These are phyloP conservation scores for Cinchona pubescens DNA, from an alignment of 257 asterid genomes.

Conservation along the genomic window DNA sequence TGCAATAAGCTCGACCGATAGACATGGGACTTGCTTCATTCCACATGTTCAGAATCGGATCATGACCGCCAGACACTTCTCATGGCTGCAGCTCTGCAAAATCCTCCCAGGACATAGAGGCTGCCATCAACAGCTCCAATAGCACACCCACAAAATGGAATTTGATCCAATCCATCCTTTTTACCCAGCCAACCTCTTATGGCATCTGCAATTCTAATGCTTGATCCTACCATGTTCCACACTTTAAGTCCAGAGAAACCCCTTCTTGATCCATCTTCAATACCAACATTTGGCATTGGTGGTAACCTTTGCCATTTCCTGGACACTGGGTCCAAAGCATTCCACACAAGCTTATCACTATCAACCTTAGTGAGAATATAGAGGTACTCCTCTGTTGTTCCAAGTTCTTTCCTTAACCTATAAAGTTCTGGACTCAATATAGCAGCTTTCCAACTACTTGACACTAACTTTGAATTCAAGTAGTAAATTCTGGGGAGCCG, in stretches of 20 bases:
- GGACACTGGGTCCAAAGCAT: constrained; percentile 74
- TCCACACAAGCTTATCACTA: constrained; percentile 65
- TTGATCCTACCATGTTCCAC: constrained; percentile 57
- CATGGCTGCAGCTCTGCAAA: constrained; percentile 57
- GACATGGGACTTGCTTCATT: constrained; percentile 69
- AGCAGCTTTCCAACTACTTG: constrained; percentile 71
- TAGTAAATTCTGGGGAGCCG: constrained; percentile 60
- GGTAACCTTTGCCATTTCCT: constrained; percentile 73
- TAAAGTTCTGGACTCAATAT: constrained; percentile 58
- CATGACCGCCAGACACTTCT: constrained; percentile 63
- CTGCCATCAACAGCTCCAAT: constrained; percentile 72
- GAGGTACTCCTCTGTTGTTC: constrained; percentile 79
- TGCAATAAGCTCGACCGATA: constrained; percentile 76
- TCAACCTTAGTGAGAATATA: constrained; percentile 60
- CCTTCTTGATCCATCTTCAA: constrained; percentile 41
- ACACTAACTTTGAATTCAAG: constrained; percentile 57
- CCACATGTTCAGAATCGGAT: constrained; percentile 69
- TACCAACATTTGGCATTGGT: constrained; percentile 51
- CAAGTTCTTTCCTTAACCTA: constrained; percentile 60
- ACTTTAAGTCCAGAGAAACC: constrained; percentile 47
- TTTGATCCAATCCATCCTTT: constrained; percentile 54
- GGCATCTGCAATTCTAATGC: constrained; percentile 52
- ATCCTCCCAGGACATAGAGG: constrained; percentile 83
- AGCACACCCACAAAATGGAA: constrained; percentile 83
- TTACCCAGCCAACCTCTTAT: constrained; percentile 67